A percentile compares a stretch with the other conserved stretches of the same genome.
Evolutionary conservation across 2,329 filamentous ascomycete genomes (phyloP).

Genomic region (Alternaria panax): DNA sequence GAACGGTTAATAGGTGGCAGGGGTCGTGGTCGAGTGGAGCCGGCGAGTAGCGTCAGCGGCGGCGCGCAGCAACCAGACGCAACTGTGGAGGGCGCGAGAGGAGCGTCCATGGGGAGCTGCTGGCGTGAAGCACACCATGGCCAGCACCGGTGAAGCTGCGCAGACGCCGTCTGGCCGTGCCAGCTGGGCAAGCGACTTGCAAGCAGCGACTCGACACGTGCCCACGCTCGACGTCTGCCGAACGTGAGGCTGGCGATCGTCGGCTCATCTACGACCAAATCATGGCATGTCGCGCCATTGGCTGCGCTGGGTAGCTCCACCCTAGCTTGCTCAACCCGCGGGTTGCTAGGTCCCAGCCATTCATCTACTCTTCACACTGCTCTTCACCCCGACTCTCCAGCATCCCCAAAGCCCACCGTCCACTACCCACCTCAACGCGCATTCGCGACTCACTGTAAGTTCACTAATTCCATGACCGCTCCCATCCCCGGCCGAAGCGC

Average conservation of each 20-base stretch:
- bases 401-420: slow-evolving; percentile 1
- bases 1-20: slow-evolving; percentile 19
- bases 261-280: slow-evolving; percentile 10
- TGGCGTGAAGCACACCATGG: neutral
- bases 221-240: neutral
- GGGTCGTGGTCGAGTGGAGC: slow-evolving; percentile 21
- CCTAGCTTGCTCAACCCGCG: slow-evolving; percentile 17
- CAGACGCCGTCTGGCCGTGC: neutral
- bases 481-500: slow-evolving; percentile 31
- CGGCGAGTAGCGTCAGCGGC: slow-evolving; percentile 28
- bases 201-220: neutral
- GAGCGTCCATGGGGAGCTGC: neutral
- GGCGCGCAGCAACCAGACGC: slow-evolving; percentile 18
- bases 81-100: slow-evolving; percentile 8
- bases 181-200: neutral
- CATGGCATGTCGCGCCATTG: slow-evolving; percentile 18
- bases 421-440: slow-evolving; percentile 16
- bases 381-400: slow-evolving; percentile 9
- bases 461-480: slow-evolving; percentile 14
- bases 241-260: slow-evolving; percentile 5
- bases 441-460: slow-evolving; percentile 39
- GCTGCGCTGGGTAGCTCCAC: slow-evolving; percentile 15
- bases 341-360: slow-evolving; percentile 17
- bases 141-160: neutral
- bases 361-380: slow-evolving; percentile 9